These are phyloP conservation scores for Chamaecrista fasciculata DNA, from an alignment of 306 rosid species.

Conservation along the genomic window DNA sequence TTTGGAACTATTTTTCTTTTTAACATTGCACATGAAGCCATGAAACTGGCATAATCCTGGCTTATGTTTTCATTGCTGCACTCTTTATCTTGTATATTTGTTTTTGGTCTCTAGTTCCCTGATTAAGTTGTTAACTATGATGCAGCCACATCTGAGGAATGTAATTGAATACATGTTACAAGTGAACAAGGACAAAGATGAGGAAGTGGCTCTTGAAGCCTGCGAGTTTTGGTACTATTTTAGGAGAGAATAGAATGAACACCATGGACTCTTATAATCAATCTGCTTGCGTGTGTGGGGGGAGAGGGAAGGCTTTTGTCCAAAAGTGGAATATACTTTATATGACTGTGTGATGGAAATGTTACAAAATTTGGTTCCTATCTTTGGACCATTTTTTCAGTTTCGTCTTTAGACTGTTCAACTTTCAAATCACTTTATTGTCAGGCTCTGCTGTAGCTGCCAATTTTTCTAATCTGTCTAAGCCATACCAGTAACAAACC, in stretches of 20 bases:
- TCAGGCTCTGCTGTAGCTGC: background rate
- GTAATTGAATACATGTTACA: slow-evolving; percentile 92
- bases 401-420: background rate
- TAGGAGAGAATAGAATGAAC: slow-evolving; percentile 17
- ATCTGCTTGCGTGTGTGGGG: background rate
- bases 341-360: background rate
- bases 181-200: slow-evolving; percentile 93
- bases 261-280: background rate
- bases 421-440: background rate
- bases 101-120: slow-evolving; percentile 15
- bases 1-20: background rate
- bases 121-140: slow-evolving; percentile 34
- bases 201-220: slow-evolving; percentile 96
- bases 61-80: background rate
- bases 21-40: slow-evolving; percentile 19
- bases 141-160: slow-evolving; percentile 88
- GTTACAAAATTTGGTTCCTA: slow-evolving; percentile 10
- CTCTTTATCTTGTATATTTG: slow-evolving; percentile 19
- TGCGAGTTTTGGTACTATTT: slow-evolving; percentile 93
- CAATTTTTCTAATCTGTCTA: background rate
- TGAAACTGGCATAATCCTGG: slow-evolving; percentile 15
- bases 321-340: background rate
- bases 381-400: background rate
- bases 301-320: background rate
- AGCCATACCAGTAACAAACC: background rate